Evolutionary conservation across 208 protist species (phyloP).

Genomic region (Tritrichomonas musculus): DNA sequence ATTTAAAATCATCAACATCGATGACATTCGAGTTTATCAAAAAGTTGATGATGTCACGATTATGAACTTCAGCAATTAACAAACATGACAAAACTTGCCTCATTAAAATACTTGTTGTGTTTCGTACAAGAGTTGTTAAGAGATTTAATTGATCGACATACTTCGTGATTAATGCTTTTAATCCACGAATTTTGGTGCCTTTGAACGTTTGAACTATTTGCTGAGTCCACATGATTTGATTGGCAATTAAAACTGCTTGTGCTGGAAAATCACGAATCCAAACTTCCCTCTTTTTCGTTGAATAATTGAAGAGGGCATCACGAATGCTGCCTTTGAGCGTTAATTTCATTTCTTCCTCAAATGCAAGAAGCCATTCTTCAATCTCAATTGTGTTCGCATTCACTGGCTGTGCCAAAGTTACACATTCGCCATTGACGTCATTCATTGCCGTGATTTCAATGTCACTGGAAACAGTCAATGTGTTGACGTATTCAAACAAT

Average conservation of each 20-base stretch:
- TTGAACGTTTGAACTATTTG: constrained; percentile 73
- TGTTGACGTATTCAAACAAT: constrained; percentile 81
- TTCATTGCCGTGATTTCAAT: constrained; percentile 61
- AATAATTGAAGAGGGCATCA: not conserved
- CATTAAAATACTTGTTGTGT: not conserved
- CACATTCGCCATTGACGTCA: constrained; percentile 48
- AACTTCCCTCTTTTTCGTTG: constrained; percentile 55
- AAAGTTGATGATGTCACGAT: constrained; percentile 48
- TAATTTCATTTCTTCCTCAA: constrained; percentile 61
- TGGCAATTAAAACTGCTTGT: constrained; percentile 75
- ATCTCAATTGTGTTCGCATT: constrained; percentile 63
- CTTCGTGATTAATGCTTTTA: constrained; percentile 39
- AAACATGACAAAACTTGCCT: constrained; percentile 37
- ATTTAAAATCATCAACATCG: constrained; percentile 78
- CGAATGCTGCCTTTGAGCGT: not conserved
- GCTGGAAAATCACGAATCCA: constrained; percentile 79
- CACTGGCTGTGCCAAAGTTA: constrained; percentile 39
- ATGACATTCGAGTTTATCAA: constrained; percentile 73
- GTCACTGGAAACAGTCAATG: constrained; percentile 54
- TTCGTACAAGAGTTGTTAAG: not conserved
- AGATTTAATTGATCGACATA: constrained; percentile 43
- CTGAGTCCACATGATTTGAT: constrained; percentile 79
- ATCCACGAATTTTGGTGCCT: constrained; percentile 21
- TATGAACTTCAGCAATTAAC: constrained; percentile 66
- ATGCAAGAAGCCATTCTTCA: constrained; percentile 89